phyloP scores from a whole-genome alignment of 768 basidiomycete species.

The Leccinum olivaceopallidum region DNA sequence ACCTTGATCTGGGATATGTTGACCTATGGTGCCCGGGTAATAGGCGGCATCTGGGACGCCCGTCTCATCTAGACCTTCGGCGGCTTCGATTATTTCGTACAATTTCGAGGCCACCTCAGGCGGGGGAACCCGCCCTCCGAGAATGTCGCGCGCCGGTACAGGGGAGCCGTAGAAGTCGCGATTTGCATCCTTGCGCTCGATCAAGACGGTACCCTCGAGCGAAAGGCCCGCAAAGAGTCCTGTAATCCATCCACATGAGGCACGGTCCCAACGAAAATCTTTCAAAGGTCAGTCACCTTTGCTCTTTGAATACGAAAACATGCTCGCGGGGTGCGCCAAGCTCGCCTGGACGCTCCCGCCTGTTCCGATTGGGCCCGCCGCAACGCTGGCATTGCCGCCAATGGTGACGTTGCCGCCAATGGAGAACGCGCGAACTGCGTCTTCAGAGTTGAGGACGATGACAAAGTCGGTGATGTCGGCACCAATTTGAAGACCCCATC shows the following conservation, averaged over 20 bases:
- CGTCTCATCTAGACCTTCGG: constrained; percentile 88
- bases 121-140: constrained; percentile 93
- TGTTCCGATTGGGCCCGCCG: constrained; percentile 92
- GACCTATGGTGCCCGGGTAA: constrained; percentile 66
- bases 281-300: constrained; percentile 58
- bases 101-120: constrained; percentile 91
- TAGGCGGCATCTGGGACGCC: constrained; percentile 79
- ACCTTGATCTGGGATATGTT: constrained; percentile 50
- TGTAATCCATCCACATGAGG: constrained; percentile 25
- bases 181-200: constrained; percentile 96
- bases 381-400: constrained; percentile 82
- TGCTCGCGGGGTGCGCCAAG: constrained; percentile 90
- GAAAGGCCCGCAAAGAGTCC: constrained; percentile 95
- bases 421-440: constrained; percentile 94
- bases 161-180: constrained; percentile 94
- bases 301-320: constrained; percentile 97
- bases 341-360: constrained; percentile 88
- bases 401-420: constrained; percentile 96
- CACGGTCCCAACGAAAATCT: background rate
- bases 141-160: constrained; percentile 86
- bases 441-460: constrained; percentile 94
- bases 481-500: constrained; percentile 94
- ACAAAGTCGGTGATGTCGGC: constrained; percentile 97
- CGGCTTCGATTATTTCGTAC: constrained; percentile 97
- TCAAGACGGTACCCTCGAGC: constrained; percentile 90